A percentile compares a stretch with the other conserved stretches of the same genome.
Evolutionary conservation across 495 filamentous ascomycete species (phyloP).

Genomic region (Trichodelitschia bisporula): DNA sequence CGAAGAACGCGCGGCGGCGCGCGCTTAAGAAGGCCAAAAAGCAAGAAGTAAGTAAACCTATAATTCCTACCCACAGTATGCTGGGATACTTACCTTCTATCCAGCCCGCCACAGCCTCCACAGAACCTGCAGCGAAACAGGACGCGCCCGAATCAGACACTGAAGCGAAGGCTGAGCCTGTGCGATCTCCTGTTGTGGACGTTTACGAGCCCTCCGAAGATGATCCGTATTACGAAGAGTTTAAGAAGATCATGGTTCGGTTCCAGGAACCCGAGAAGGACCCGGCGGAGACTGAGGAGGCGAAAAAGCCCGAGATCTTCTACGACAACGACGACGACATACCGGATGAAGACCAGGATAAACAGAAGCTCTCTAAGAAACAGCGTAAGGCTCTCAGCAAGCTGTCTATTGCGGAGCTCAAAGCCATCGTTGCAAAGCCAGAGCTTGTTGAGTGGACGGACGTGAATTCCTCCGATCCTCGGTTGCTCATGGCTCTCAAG

Average conservation of each 20-base stretch:
- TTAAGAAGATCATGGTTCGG: conserved; percentile 23
- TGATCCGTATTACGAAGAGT: conserved; percentile 62
- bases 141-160: no score
- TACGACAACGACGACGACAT: conserved; percentile 76
- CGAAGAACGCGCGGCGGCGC: no score
- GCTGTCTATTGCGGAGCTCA: conserved; percentile 82
- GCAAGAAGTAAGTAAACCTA: no score
- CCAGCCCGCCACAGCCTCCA: no score
- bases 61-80: no score
- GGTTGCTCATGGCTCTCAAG: conserved; percentile 80
- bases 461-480: conserved; percentile 73
- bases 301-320: conserved; percentile 69
- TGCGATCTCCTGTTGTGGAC: no score
- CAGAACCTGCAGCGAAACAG: no score
- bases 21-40: no score
- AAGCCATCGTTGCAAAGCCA: conserved; percentile 71
- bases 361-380: conserved; percentile 71
- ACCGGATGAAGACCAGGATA: conserved; percentile 61
- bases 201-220: conserved; percentile 27
- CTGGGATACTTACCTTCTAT: no score
- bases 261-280: conserved; percentile 15
- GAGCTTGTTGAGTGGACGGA: conserved; percentile 97
- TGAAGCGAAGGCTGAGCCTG: no score
- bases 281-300: conserved; percentile 34
- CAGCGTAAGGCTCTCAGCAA: conserved; percentile 75